phyloP scores from a whole-genome alignment of 1,139 yeast species.

The Debaryomycetaceae sp. region DNA sequence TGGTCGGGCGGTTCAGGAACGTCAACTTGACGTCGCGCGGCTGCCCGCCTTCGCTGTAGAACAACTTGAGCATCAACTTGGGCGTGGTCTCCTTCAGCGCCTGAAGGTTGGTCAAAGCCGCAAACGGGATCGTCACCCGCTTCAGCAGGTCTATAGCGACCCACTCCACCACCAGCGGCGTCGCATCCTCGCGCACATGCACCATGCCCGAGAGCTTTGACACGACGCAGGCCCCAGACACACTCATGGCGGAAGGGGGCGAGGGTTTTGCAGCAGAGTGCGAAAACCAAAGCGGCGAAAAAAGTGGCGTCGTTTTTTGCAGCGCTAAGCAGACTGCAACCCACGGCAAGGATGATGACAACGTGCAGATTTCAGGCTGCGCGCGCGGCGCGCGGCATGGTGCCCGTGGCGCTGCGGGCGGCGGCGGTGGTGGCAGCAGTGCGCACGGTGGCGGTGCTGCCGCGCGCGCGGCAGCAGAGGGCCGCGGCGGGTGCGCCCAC shows the following conservation, averaged over 20 bases:
- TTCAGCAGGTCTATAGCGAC: constrained; percentile 61
- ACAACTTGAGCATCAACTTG: constrained; percentile 63
- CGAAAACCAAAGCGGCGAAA: background rate
- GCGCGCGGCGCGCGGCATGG: no score
- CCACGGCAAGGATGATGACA: no score
- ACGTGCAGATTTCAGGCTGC: background rate
- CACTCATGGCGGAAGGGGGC: constrained; percentile 19
- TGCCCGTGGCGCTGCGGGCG: background rate
- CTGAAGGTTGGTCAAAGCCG: constrained; percentile 56
- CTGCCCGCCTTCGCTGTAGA: constrained; percentile 30
- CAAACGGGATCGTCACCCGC: constrained; percentile 45
- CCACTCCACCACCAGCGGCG: constrained; percentile 67
- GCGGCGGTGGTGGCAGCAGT: background rate
- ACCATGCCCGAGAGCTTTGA: constrained; percentile 67
- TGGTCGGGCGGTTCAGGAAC: constrained; percentile 67
- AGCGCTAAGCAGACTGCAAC: no score
- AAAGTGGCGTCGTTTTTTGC: background rate
- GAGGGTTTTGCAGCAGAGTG: background rate
- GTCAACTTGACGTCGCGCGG: constrained; percentile 49
- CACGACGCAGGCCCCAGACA: constrained; percentile 64
- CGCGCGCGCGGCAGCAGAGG: no score
- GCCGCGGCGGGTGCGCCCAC: no score
- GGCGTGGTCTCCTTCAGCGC: constrained; percentile 72
- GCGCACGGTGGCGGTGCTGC: no score
- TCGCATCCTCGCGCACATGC: constrained; percentile 58